Conservation (phyloP, 257 asterid species). For the Misopates orontium region DNA sequence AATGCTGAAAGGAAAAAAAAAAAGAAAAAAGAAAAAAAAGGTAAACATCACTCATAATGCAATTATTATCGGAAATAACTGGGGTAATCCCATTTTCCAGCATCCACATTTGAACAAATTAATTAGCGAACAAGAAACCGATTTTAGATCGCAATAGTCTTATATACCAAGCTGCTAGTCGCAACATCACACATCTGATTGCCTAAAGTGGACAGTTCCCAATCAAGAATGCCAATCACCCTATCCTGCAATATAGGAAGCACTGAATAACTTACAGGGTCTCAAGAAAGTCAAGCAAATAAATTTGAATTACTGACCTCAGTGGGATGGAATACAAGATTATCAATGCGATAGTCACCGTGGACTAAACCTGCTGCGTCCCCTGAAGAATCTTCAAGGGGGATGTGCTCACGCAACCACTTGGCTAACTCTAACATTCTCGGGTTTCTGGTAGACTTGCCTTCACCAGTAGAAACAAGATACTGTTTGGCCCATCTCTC, state of each 20-base stretch:
- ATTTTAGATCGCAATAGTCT: constrained; percentile 26
- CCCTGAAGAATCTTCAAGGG: constrained; percentile 90
- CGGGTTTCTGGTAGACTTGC: constrained; percentile 80
- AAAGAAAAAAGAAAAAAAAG: too few species aligned
- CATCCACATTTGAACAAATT: background rate
- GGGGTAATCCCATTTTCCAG: constrained; percentile 9
- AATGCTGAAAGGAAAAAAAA: constrained; percentile 80
- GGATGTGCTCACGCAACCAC: constrained; percentile 82
- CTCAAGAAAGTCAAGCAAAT: constrained; percentile 11
- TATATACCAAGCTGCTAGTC: constrained; percentile 79
- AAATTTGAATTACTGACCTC: constrained; percentile 54
- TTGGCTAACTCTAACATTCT: constrained; percentile 81
- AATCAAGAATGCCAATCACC: constrained; percentile 92
- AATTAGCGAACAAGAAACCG: constrained; percentile 1
- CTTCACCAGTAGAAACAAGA: constrained; percentile 79
- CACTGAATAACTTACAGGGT: constrained; percentile 7
- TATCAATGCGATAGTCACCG: constrained; percentile 96
- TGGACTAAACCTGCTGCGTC: constrained; percentile 86
- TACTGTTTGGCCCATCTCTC: constrained; percentile 98
- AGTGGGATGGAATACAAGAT: constrained; percentile 91
- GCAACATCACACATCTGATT: constrained; percentile 99
- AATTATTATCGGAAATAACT: background rate
- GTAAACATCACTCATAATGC: constrained; percentile 20
- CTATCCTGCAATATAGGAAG: constrained; percentile 66
- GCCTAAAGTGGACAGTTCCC: constrained; percentile 96